Evolutionary conservation across 1,284 basidiomycete species (phyloP).

Genomic region (Veloboletus limbatus): DNA sequence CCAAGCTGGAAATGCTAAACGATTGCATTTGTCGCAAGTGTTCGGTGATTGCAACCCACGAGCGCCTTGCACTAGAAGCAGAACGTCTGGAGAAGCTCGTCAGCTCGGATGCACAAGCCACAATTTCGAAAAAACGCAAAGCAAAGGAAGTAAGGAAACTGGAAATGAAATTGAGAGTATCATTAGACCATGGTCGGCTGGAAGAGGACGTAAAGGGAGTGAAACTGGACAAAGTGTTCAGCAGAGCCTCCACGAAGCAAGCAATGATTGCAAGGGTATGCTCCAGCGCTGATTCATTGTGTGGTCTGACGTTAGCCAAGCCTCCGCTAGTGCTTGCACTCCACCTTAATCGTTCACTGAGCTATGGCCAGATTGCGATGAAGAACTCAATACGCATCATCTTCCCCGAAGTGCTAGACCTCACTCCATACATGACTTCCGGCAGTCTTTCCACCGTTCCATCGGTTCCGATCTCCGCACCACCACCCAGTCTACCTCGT

Average conservation of each 20-base stretch:
- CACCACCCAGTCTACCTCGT: conserved; percentile 44
- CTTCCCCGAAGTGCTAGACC: conserved; percentile 84
- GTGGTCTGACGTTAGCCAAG: conserved; percentile 38
- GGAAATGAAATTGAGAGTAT: conserved; percentile 55
- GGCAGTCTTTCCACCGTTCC: conserved; percentile 70
- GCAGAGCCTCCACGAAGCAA: conserved; percentile 79
- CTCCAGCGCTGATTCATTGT: conserved; percentile 5
- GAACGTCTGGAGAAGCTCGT: conserved; percentile 50
- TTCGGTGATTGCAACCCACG: conserved; percentile 69
- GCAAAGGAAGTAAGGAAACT: conserved; percentile 66
- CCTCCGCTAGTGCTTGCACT: conserved; percentile 81
- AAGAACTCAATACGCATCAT: conserved; percentile 80
- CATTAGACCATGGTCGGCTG: conserved; percentile 70
- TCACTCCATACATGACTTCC: conserved; percentile 80
- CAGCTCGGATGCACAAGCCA: conserved; percentile 39
- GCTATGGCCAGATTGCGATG: conserved; percentile 69
- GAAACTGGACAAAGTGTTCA: conserved; percentile 70
- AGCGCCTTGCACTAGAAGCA: conserved; percentile 56
- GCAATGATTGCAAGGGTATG: conserved; percentile 80
- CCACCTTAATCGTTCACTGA: conserved; percentile 84
- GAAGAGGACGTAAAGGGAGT: conserved; percentile 79
- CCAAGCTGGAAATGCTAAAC: conserved; percentile 75
- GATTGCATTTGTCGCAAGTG: conserved; percentile 85
- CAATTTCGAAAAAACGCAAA: conserved; percentile 69
- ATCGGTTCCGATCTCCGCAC: conserved; percentile 62